Evolutionary conservation across 2,329 filamentous ascomycete genomes (phyloP), one percentile per base, ranked within the genome.

Genomic region (Trichophyton rubrum): DNA sequence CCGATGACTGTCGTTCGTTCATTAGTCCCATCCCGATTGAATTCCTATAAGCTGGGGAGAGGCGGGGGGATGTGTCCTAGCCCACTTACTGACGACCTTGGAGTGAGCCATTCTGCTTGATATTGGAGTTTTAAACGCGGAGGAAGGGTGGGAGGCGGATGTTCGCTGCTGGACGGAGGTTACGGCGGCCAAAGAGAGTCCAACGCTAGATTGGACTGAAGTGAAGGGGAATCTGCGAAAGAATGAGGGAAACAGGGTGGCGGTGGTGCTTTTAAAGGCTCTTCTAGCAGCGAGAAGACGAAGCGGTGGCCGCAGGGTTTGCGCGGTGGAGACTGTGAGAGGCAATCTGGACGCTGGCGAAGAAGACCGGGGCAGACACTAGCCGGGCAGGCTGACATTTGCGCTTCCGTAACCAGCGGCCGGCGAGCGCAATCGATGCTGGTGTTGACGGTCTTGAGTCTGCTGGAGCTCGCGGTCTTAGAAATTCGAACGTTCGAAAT

Each of bases 201-300:
- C 80, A 69, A 86, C 79, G 74, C 86, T 83, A 68, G 88, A 87
- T 76, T 87, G 84, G 71, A 95, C 80, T 71, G 87, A 77, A 63
- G 77, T 73, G 64, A 74, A 74, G 68, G 79, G 74, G 64, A 78
- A 84, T 73, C 89, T 85, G 77, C 84, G 83, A 68, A 92, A 84
- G 66, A 83, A 80, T 75, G 86, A 90, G 80, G 89, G 89, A 82
- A 95, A 96, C 92, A 96, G 83, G 80, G 91, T 96, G 89, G 78
- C 86, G 84, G 80, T 79, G 57, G 60, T 61, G 59, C 55, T 17
- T 33, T 59, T 59, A 59, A 59, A 59, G 33, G 33, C 55, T 38
- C 7, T 20, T 6, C 38, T 6, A 57, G n/a, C 17, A 33, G 33
- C 45, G 40, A 43, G 40, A n/a, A n/a, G 40, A 43, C 6, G 40